phyloP scores from a whole-genome alignment of 2,329 filamentous ascomycete species.

The Fusarium liriodendri region DNA sequence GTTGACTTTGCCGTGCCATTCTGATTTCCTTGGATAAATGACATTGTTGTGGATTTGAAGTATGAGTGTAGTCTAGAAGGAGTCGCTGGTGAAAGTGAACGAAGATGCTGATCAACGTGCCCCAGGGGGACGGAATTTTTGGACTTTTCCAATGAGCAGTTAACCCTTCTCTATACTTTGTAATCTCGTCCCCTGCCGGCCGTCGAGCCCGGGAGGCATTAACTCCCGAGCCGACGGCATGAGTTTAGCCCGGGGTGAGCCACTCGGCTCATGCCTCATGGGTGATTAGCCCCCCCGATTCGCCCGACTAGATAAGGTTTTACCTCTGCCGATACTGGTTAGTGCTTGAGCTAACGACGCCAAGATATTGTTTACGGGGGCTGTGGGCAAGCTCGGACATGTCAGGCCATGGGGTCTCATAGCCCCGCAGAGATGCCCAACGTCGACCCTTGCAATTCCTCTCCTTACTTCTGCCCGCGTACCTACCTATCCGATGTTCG shows the following conservation, averaged over 20 bases:
- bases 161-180: neutral
- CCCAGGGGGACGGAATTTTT: neutral
- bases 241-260: neutral
- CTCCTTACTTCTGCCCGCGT: neutral
- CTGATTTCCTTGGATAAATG: neutral
- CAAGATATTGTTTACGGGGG: neutral
- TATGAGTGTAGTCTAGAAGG: neutral
- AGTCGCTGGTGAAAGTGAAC: neutral
- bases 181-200: neutral
- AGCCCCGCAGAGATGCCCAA: neutral
- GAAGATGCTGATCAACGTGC: neutral
- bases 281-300: neutral
- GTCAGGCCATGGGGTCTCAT: neutral
- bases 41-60: neutral
- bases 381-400: neutral
- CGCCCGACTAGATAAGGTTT: neutral
- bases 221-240: neutral
- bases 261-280: neutral
- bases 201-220: neutral
- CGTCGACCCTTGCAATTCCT: neutral
- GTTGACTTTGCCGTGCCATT: neutral
- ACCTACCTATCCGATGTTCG: neutral
- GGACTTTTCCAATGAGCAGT: neutral
- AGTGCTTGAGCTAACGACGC: neutral
- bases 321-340: neutral